Evolutionary conservation across 805 yeast species (phyloP).

Genomic region (Ogataea paraovalis): DNA sequence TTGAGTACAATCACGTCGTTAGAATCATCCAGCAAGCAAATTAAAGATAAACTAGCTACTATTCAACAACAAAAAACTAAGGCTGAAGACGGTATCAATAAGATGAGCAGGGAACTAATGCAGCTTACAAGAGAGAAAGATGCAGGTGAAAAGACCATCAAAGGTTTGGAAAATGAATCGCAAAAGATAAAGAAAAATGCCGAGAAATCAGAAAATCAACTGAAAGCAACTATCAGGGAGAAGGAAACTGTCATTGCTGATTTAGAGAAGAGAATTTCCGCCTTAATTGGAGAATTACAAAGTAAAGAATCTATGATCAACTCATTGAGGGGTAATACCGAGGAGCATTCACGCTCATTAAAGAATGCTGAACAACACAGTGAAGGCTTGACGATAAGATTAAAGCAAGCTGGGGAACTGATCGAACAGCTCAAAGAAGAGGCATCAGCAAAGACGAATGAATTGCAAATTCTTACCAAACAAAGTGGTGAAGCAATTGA

Average conservation of each 20-base stretch:
- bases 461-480: constrained; percentile 10
- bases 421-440: constrained; percentile 25
- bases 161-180: constrained; percentile 40
- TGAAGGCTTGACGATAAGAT: constrained; percentile 16
- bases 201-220: constrained; percentile 30
- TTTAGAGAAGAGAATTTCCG: constrained; percentile 18
- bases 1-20: constrained; percentile 14
- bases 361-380: constrained; percentile 21
- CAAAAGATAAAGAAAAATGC: constrained; percentile 28
- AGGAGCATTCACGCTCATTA: constrained; percentile 23
- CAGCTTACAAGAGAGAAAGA: constrained; percentile 58
- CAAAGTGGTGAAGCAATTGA: constrained; percentile 2
- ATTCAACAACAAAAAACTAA: constrained; percentile 36
- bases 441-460: constrained; percentile 16
- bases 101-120: constrained; percentile 82
- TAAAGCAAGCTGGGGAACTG: constrained; percentile 26
- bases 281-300: constrained; percentile 17
- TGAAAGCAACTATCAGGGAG: constrained; percentile 21
- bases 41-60: constrained; percentile 28
- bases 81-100: constrained; percentile 85
- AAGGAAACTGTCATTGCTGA: constrained; percentile 20
- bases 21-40: constrained; percentile 21
- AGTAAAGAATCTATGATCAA: constrained; percentile 22
- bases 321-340: constrained; percentile 21
- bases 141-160: constrained; percentile 41